phyloP scores from a whole-genome alignment of 2,329 filamentous ascomycete genomes.

The Neonectria punicea region DNA sequence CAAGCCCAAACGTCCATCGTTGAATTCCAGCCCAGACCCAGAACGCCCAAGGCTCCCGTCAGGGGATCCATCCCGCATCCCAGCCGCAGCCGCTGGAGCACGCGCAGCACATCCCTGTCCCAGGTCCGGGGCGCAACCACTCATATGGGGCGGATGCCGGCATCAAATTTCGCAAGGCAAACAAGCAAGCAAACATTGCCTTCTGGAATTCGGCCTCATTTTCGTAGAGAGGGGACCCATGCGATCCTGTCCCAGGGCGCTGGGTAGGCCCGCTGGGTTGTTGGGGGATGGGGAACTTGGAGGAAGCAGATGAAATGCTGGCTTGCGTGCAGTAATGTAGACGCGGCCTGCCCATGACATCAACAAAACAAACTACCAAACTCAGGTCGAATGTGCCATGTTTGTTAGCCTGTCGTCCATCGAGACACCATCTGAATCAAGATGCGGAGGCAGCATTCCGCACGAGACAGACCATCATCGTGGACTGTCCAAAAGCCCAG shows the following conservation, averaged over 20 bases:
- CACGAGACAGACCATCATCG: background rate
- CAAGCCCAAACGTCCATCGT: slow-evolving; percentile 8
- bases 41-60: slow-evolving; percentile 7
- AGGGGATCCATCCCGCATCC: slow-evolving; percentile 7
- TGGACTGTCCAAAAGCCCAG: background rate
- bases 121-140: slow-evolving; percentile 5
- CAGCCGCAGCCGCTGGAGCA: background rate
- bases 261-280: background rate
- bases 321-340: slow-evolving; percentile 5
- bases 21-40: slow-evolving; percentile 6
- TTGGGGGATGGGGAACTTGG: background rate
- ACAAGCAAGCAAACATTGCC: slow-evolving; percentile 22
- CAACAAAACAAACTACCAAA: background rate
- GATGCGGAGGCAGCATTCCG: background rate
- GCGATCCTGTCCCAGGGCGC: background rate
- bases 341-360: background rate
- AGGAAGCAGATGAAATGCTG: background rate
- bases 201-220: slow-evolving; percentile 22
- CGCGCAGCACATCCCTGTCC: slow-evolving; percentile 8
- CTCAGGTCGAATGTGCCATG: background rate
- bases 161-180: slow-evolving; percentile 25
- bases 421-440: background rate
- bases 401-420: background rate
- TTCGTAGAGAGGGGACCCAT: background rate
- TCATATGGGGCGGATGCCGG: slow-evolving; percentile 1